Percentiles rank a stretch among this genome's conserved stretches.
Evolutionary conservation across 225 moss, liverwort and hornwort species (phyloP).

Genomic region (Polytrichum formosum): DNA sequence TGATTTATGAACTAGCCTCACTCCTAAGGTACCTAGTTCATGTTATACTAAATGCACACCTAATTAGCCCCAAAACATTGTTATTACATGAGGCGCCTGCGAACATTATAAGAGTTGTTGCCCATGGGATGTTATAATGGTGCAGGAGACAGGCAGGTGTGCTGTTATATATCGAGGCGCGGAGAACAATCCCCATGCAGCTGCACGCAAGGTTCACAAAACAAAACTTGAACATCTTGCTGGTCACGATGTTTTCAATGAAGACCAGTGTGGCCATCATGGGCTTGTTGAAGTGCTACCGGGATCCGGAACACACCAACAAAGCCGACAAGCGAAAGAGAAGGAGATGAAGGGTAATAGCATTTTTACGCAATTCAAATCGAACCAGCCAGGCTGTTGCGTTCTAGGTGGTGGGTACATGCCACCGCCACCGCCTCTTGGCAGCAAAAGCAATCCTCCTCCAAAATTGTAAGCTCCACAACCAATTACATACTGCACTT

Average conservation of each 20-base stretch:
- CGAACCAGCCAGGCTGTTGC: background rate
- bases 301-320: background rate
- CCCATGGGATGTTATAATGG: background rate
- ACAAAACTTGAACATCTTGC: slow-evolving; percentile 20
- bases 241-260: slow-evolving; percentile 26
- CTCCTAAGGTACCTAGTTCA: too few species aligned
- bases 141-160: too few species aligned
- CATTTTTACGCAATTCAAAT: background rate
- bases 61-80: too few species aligned
- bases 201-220: slow-evolving; percentile 7
- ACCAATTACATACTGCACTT: background rate
- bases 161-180: background rate
- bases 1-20: too few species aligned
- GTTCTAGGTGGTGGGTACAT: background rate
- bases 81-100: too few species aligned
- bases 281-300: too few species aligned
- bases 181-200: background rate
- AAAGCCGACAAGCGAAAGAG: slow-evolving; percentile 14
- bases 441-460: background rate
- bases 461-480: background rate
- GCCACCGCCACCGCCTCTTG: background rate
- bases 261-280: background rate
- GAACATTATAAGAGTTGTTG: background rate
- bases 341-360: slow-evolving; percentile 7
- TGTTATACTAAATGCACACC: too few species aligned